phyloP scores from a whole-genome alignment of 129 eudicot genomes.

The Rutidosis leptorrhynchoides region DNA sequence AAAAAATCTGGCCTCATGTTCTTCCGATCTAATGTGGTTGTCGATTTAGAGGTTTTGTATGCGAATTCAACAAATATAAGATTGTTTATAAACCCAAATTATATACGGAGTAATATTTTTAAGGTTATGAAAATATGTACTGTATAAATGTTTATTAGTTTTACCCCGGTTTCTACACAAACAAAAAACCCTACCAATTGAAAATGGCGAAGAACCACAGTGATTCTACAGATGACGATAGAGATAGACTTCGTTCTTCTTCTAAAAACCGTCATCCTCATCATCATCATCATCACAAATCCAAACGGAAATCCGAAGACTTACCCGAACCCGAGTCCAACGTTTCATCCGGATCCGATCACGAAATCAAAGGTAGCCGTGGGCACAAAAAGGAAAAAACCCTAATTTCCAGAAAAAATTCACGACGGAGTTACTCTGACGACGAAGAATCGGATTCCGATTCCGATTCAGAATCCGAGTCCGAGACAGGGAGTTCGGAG shows the following conservation, averaged over 20 bases:
- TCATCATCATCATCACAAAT: conserved; percentile 33
- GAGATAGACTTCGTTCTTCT: conserved; percentile 22
- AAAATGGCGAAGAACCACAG: conserved; percentile 44
- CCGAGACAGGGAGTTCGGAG: conserved; percentile 58
- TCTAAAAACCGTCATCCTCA: conserved; percentile 32
- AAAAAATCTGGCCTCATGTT: no score
- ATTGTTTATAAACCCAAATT: no score
- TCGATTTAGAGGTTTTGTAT: no score
- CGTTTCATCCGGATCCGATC: conserved; percentile 34
- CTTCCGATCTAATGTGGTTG: no score
- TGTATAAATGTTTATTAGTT: conserved; percentile 11
- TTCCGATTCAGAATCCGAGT: conserved; percentile 49
- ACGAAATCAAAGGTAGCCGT: conserved; percentile 37
- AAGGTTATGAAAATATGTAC: no score
- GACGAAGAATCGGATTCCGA: conserved; percentile 41
- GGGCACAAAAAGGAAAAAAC: conserved; percentile 33
- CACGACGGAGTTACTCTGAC: conserved; percentile 32
- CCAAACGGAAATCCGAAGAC: conserved; percentile 33
- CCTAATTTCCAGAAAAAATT: conserved; percentile 38
- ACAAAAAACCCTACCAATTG: conserved; percentile 22
- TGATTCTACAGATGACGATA: conserved; percentile 35
- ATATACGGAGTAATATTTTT: no score
- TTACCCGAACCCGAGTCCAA: conserved; percentile 40
- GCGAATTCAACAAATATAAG: no score
- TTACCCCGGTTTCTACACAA: not conserved